A percentile compares a stretch with the other conserved stretches of the same genome.
Conservation (phyloP, 192 early-diverging fungal species). For the Entomortierella lignicola region DNA sequence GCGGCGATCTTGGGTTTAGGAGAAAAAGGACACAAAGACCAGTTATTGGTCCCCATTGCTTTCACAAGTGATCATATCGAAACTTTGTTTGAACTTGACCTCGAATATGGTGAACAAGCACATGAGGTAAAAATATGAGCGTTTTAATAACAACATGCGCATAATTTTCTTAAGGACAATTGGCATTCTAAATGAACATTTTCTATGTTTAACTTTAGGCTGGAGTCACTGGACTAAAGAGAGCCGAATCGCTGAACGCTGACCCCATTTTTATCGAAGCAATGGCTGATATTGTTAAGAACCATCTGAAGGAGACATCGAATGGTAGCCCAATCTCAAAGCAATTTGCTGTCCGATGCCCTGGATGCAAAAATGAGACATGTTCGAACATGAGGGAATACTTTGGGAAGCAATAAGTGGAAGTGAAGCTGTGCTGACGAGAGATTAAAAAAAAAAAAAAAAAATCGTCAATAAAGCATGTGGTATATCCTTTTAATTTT, state of each 20-base stretch:
- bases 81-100: conserved; percentile 95
- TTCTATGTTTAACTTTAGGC: no score
- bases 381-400: conserved; percentile 73
- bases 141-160: no score
- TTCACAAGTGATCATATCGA: conserved; percentile 98
- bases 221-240: conserved; percentile 85
- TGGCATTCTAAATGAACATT: no score
- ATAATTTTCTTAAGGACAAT: no score
- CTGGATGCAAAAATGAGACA: conserved; percentile 75
- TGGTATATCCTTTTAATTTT: no score
- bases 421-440: neutral
- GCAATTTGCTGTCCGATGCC: conserved; percentile 78
- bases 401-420: conserved; percentile 53
- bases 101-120: conserved; percentile 91
- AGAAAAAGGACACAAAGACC: conserved; percentile 79
- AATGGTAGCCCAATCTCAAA: conserved; percentile 48
- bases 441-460: neutral
- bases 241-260: conserved; percentile 94
- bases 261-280: conserved; percentile 91
- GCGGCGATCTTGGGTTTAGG: conserved; percentile 82
- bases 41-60: conserved; percentile 92
- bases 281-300: conserved; percentile 86
- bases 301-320: conserved; percentile 71
- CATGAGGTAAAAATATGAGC: conserved; percentile 71
- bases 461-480: no score